These are phyloP conservation scores for Saturnispora zaruensis DNA, from an alignment of 805 yeast genomes.

Conservation along the genomic window DNA sequence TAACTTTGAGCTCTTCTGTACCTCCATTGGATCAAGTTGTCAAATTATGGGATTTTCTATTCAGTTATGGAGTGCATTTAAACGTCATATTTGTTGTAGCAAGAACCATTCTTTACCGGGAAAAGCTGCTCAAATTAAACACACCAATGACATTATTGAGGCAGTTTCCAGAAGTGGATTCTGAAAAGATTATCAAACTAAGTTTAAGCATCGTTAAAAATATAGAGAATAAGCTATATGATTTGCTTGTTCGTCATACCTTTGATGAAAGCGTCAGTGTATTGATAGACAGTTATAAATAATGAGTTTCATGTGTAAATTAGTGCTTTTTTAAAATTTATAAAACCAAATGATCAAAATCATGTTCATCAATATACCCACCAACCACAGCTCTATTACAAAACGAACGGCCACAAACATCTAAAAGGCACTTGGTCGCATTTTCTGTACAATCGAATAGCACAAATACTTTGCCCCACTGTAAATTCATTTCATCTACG, in stretches of 20 bases:
- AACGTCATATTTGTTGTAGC: slow-evolving; percentile 79
- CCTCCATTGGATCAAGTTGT: slow-evolving; percentile 73
- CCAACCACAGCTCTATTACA: slow-evolving; percentile 63
- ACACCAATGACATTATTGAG: slow-evolving; percentile 73
- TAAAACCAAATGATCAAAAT: slow-evolving; percentile 33
- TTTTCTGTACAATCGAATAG: slow-evolving; percentile 46
- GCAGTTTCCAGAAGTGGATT: slow-evolving; percentile 62
- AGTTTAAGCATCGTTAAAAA: slow-evolving; percentile 74
- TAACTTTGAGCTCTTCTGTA: slow-evolving; percentile 82
- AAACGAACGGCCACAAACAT: slow-evolving; percentile 57
- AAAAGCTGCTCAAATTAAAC: slow-evolving; percentile 44
- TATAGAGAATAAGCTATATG: slow-evolving; percentile 59
- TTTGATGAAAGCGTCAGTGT: slow-evolving; percentile 37
- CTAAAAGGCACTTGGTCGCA: slow-evolving; percentile 46
- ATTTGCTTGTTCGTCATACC: slow-evolving; percentile 53
- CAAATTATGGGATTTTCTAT: slow-evolving; percentile 80
- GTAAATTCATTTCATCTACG: slow-evolving; percentile 39
- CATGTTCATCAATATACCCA: slow-evolving; percentile 50
- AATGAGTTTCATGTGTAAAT: background rate
- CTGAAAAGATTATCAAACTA: slow-evolving; percentile 65
- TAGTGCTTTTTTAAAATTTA: background rate
- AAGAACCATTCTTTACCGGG: slow-evolving; percentile 63
- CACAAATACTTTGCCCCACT: slow-evolving; percentile 65
- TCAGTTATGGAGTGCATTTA: slow-evolving; percentile 87
- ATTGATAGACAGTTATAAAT: slow-evolving; percentile 18